Evolutionary conservation across 1,139 yeast genomes (phyloP).

Genomic region (Nakaseomyces kungkrabaensis): DNA sequence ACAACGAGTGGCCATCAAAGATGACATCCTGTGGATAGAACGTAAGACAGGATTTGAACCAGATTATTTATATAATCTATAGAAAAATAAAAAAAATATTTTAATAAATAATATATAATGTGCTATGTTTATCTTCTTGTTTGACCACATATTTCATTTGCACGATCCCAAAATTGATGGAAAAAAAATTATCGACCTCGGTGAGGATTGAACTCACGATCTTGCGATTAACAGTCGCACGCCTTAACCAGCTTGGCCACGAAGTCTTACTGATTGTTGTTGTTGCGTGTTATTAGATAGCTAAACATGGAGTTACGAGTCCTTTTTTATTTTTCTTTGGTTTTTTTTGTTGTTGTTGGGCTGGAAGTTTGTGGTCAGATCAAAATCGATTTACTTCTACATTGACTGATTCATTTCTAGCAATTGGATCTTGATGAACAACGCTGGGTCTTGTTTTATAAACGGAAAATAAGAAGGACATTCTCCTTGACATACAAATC

Average conservation of each 20-base stretch:
- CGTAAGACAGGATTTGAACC: constrained; percentile 26
- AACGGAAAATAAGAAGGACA: no score
- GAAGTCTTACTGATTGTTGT: constrained; percentile 16
- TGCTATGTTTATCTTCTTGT: background rate
- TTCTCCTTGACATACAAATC: no score
- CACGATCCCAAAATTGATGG: background rate
- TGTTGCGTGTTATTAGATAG: no score
- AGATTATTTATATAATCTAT: constrained; percentile 22
- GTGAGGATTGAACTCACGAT: constrained; percentile 32
- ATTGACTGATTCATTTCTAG: no score
- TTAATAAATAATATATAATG: background rate
- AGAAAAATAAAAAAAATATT: background rate
- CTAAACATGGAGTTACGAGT: no score
- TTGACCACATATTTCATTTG: background rate
- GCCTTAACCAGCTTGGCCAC: constrained; percentile 33
- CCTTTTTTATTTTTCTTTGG: no score
- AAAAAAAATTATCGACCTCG: constrained; percentile 24
- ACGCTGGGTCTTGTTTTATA: no score
- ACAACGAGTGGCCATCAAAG: constrained; percentile 29
- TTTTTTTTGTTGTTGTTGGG: no score
- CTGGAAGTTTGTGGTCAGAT: no score
- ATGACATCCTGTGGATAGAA: constrained; percentile 39
- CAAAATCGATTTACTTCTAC: no score
- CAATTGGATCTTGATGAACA: no score
- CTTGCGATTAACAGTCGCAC: constrained; percentile 33